phyloP scores from a whole-genome alignment of 768 basidiomycete species.

The Rhodotorula babjevae region DNA sequence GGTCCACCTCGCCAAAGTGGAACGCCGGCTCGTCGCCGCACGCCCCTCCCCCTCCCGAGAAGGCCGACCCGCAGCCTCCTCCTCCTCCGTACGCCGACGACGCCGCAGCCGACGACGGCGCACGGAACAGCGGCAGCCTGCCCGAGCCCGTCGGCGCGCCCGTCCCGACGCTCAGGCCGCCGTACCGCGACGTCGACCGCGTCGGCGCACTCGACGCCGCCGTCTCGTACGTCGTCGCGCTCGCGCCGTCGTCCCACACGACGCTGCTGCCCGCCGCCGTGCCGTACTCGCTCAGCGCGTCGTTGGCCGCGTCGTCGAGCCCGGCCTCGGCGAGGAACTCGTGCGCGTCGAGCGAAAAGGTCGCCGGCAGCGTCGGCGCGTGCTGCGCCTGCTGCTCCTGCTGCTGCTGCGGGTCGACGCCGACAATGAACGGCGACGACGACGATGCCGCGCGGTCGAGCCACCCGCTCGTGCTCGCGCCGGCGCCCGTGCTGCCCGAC shows the following conservation, averaged over 20 bases:
- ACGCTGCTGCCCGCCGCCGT: not conserved
- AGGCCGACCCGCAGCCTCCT: not conserved
- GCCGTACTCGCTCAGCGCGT: not conserved
- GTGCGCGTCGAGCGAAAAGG: conserved; percentile 15
- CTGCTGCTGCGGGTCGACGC: not conserved
- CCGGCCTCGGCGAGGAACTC: conserved; percentile 21
- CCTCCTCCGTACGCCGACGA: not conserved
- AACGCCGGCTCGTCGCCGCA: not conserved
- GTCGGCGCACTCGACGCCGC: not conserved
- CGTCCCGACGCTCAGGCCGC: not conserved
- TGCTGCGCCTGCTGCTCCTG: no score
- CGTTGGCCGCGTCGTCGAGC: not conserved
- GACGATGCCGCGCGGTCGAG: not conserved
- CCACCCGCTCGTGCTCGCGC: not conserved
- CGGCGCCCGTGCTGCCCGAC: no score
- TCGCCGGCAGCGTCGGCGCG: not conserved
- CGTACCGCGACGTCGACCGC: not conserved
- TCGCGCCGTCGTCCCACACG: not conserved
- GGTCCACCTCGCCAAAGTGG: conserved; percentile 23
- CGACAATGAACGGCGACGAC: no score
- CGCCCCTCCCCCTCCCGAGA: no score
- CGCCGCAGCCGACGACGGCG: not conserved
- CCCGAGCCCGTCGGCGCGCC: not conserved
- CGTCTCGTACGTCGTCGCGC: not conserved
- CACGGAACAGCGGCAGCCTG: not conserved